These are phyloP conservation scores for Phlebiopsis flavidoalba DNA, from an alignment of 768 basidiomycete genomes.

Conservation along the genomic window DNA sequence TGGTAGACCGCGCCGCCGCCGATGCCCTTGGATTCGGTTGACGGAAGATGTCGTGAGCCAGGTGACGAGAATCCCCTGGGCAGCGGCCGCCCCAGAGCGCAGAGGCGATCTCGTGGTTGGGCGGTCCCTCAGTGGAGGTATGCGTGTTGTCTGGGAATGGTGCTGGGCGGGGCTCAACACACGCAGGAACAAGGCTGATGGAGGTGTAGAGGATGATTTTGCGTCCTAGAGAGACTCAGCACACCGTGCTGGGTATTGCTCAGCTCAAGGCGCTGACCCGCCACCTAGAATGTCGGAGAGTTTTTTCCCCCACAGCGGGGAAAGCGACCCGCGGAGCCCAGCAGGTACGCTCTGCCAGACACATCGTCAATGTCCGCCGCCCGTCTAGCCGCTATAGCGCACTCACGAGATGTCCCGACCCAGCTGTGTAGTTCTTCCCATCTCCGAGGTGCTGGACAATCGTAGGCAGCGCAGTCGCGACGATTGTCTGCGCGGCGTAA, in stretches of 20 bases:
- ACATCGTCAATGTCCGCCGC: background rate
- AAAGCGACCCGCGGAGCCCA: constrained; percentile 18
- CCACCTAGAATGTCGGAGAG: constrained; percentile 24
- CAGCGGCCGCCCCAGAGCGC: constrained; percentile 38
- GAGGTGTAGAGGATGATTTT: constrained; percentile 30
- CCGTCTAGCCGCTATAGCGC: background rate
- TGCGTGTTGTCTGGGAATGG: background rate
- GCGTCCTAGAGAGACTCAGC: constrained; percentile 27
- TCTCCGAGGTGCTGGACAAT: constrained; percentile 62
- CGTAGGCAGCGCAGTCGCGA: constrained; percentile 69
- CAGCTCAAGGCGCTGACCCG: background rate
- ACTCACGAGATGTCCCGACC: constrained; percentile 65
- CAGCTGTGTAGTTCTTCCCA: constrained; percentile 58
- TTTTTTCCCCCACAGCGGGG: constrained; percentile 29
- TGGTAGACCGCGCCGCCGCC: constrained; percentile 29
- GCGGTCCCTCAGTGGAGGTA: no score
- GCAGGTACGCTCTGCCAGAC: constrained; percentile 22
- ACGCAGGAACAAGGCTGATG: constrained; percentile 34
- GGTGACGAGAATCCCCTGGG: constrained; percentile 34
- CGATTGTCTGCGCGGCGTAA: constrained; percentile 14
- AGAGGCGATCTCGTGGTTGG: constrained; percentile 29
- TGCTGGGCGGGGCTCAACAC: background rate
- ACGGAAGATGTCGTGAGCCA: constrained; percentile 35
- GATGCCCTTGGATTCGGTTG: constrained; percentile 38
- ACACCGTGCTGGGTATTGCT: background rate